phyloP scores from a whole-genome alignment of 768 basidiomycete species.

The Leucocoprinus birnbaumii region DNA sequence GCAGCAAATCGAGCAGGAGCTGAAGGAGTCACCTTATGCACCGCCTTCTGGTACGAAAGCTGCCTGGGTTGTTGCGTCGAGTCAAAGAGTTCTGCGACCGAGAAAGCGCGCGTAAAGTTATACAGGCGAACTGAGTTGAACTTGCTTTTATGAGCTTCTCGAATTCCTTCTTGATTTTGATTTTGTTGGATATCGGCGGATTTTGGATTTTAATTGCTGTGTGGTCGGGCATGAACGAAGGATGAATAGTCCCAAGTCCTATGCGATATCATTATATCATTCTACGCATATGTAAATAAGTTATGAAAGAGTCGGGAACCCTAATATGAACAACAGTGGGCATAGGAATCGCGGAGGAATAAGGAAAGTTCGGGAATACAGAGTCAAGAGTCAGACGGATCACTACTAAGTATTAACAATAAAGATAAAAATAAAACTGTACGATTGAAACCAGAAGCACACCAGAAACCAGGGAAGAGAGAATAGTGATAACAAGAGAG shows the following conservation, averaged over 20 bases:
- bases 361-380: background rate
- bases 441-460: background rate
- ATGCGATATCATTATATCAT: slow-evolving; percentile 1
- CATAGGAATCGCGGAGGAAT: background rate
- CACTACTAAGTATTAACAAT: slow-evolving; percentile 9
- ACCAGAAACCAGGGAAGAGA: background rate
- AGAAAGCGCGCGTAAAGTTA: background rate
- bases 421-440: slow-evolving; percentile 10
- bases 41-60: slow-evolving; percentile 36
- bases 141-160: background rate
- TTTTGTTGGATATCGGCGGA: too few species aligned
- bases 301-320: slow-evolving; percentile 6
- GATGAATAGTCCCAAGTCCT: background rate
- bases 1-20: slow-evolving; percentile 24
- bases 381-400: background rate
- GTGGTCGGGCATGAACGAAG: too few species aligned
- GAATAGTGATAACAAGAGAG: background rate
- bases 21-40: slow-evolving; percentile 31
- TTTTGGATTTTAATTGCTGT: too few species aligned
- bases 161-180: background rate
- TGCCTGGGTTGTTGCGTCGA: slow-evolving; percentile 16
- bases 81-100: too few species aligned
- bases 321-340: slow-evolving; percentile 7
- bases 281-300: slow-evolving; percentile 1
- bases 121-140: background rate